Evolutionary conservation across 1,284 basidiomycete genomes (phyloP), one percentile per base, ranked within the genome.

Genomic region (Termitomyces sp.): DNA sequence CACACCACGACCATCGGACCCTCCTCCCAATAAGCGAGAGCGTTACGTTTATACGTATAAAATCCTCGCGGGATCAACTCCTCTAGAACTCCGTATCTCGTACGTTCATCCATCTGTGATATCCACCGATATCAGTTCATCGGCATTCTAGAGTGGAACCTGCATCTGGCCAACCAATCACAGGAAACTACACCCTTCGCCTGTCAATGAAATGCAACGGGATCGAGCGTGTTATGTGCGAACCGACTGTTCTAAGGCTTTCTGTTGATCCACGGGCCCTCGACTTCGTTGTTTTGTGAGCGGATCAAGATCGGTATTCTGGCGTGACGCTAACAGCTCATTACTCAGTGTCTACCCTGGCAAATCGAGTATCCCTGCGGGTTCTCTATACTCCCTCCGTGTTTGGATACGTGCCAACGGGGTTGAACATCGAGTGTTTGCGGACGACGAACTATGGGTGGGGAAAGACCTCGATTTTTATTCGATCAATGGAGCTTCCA

Each of bases 381-480:
- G 75, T 0, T 77, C 74, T 51, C 64, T 83, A 2, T 79, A 72
- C 66, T 75, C 77, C 12, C 67, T 84, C 30, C 80, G 83, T 0
- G 77, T 84, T 15, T 85, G 83, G 83, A 66, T 85, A 38, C 73
- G 78, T 9, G 73, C 72, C 3, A 75, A 75, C 36, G 74, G 70
- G 9, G 67, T 80, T 21, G 80, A 84, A 55, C 83, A 83, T 55
- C 76, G 81, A 28, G 53, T 85, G 44, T 85, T 85, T 60, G 74
- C 74, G 39, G 79, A 80, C 19, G 80, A 82, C 59, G 79, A 82
- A 21, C 62, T 84, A 24, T 84, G 81, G 81, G 66, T 84, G 7
- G 82, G 78, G 10, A 78, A 71, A 62, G 81, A 85, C 60, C 80
- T 79, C 3, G 80, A 85, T 61, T 84, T 85, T 62, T 65, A 69